Evolutionary conservation across 2,329 filamentous ascomycete genomes (phyloP), one percentile per base, ranked within the genome.

Genomic region (Colletotrichum abscissum): DNA sequence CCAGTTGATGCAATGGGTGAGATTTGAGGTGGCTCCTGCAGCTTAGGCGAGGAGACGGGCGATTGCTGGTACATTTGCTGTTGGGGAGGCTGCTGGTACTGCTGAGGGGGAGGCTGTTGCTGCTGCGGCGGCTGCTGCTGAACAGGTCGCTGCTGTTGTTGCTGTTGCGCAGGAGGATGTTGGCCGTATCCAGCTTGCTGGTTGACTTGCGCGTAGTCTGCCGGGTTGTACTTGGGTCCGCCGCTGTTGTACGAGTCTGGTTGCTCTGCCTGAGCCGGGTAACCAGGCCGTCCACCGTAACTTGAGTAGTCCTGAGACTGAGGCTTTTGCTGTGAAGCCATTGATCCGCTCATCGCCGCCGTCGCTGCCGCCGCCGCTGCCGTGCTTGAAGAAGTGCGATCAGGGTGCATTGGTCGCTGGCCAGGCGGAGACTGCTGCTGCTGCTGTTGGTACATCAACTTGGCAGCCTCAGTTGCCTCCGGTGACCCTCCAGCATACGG

Each of bases 181-280:
- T 67, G 59, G 59, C 81, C 83, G 76, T 88, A 91, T 66, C 82
- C 88, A 76, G 90, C 88, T 78, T 88, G 91, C 67, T 82, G 86
- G 78, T 85, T 88, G 76, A 91, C 88, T 78, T 88, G 90, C 72
- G 92, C 93, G 80, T 95, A 97, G 75, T 92, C 92, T 28, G 90
- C 91, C 33, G 94, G 94, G 80, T 97, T 94, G 81, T 97, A 97
- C 77, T 90, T 91, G 54, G 91, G 86, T 76, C 77, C 90, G 91
- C 52, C 91, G 86, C 76, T 92, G 90, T 74, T 88, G 84, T 80
- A 73, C 9, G 76, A 76, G 11, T 69, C 62, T 24, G 78, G 77
- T 19, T 78, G 62, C 22, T 64, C 62, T 24, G 62, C 80, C 67
- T 80, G 65, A 5, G 59, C 60, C n/a, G 81, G 7, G 76, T 76